Evolutionary conservation across 2,329 filamentous ascomycete species (phyloP).

Genomic region (Neofusicoccum umdonicola): DNA sequence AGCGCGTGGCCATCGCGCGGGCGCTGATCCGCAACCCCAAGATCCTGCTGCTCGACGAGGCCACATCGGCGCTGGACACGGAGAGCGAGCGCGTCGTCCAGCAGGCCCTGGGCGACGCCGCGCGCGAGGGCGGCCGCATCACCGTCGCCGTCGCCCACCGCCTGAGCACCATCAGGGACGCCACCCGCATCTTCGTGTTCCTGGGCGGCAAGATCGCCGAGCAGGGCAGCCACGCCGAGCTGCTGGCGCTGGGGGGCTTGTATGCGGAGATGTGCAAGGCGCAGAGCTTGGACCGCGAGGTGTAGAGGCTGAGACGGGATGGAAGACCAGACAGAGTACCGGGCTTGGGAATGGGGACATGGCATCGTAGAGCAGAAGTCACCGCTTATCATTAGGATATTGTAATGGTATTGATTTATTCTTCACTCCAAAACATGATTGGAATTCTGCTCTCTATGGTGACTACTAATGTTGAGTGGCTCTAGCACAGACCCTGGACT

Average conservation of each 20-base stretch:
- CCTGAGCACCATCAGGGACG: constrained; percentile 37
- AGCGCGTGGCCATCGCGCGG: constrained; percentile 56
- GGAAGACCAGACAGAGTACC: no score
- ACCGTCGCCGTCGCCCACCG: constrained; percentile 44
- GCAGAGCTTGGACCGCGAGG: constrained; percentile 39
- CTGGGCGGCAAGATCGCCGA: constrained; percentile 39
- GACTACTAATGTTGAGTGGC: no score
- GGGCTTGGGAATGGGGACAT: no score
- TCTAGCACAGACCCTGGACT: no score
- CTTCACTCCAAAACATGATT: no score
- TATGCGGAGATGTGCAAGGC: constrained; percentile 47
- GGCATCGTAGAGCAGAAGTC: no score
- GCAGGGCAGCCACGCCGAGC: constrained; percentile 39
- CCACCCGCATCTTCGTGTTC: constrained; percentile 43
- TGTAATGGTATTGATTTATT: no score
- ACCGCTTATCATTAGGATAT: no score
- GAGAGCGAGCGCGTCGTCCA: constrained; percentile 67
- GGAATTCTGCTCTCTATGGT: no score
- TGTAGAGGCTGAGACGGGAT: neutral
- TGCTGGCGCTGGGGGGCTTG: constrained; percentile 37
- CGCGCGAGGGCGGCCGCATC: constrained; percentile 34
- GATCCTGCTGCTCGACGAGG: constrained; percentile 59
- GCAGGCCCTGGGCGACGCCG: constrained; percentile 60
- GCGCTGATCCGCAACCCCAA: constrained; percentile 53
- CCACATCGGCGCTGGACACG: constrained; percentile 61